Conservation (phyloP, 768 basidiomycete species). For the Suillus ampliporus region DNA sequence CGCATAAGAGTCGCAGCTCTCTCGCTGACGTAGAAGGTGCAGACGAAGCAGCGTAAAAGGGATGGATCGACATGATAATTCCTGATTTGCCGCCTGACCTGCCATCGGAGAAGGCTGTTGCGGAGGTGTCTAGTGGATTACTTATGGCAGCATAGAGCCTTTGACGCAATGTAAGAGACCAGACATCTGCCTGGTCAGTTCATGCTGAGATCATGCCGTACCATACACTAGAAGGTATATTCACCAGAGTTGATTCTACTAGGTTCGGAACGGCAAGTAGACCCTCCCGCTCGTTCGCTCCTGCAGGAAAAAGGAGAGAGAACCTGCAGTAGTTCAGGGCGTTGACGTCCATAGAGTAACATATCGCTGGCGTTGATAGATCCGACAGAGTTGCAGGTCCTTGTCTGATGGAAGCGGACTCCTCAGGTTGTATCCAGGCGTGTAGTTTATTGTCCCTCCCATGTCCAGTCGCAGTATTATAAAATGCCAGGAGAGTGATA, state of each 20-base stretch:
- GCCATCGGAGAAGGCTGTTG: slow-evolving; percentile 42
- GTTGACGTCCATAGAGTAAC: slow-evolving; percentile 86
- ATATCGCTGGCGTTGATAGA: slow-evolving; percentile 54
- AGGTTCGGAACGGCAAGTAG: slow-evolving; percentile 87
- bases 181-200: slow-evolving; percentile 77
- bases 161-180: slow-evolving; percentile 69
- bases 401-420: slow-evolving; percentile 52
- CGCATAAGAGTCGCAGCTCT: slow-evolving; percentile 68
- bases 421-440: slow-evolving; percentile 64
- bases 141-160: slow-evolving; percentile 89
- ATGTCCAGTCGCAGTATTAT: slow-evolving; percentile 52
- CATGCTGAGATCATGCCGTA: slow-evolving; percentile 4
- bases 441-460: slow-evolving; percentile 87
- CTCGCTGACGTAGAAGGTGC: slow-evolving; percentile 37
- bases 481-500: not conserved
- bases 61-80: slow-evolving; percentile 87
- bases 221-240: not conserved
- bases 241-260: slow-evolving; percentile 84
- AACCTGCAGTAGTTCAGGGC: slow-evolving; percentile 94
- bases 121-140: slow-evolving; percentile 45
- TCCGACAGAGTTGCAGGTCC: slow-evolving; percentile 60
- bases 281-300: slow-evolving; percentile 36
- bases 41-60: slow-evolving; percentile 48
- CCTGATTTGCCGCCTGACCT: slow-evolving; percentile 66
- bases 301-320: slow-evolving; percentile 55